A percentile compares a stretch with the other conserved stretches of the same genome.
These are phyloP conservation scores for Isatis tinctoria DNA, from an alignment of 345 rosid genomes.

Conservation along the genomic window DNA sequence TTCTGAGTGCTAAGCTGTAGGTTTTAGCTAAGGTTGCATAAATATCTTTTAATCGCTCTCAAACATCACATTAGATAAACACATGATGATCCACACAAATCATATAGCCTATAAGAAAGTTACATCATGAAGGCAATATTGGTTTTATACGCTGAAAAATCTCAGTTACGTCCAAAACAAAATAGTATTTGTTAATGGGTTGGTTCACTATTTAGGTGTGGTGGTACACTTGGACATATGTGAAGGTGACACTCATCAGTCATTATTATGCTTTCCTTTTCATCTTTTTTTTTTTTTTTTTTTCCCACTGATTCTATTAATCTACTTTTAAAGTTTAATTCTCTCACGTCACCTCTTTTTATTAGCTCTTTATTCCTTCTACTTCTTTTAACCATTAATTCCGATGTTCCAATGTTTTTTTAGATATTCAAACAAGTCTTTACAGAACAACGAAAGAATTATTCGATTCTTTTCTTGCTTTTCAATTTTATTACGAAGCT, in stretches of 20 bases:
- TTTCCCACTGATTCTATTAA: neutral
- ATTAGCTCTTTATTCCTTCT: constrained; percentile 16
- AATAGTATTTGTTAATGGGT: neutral
- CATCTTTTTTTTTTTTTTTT: neutral
- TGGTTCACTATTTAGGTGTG: neutral
- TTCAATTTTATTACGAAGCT: neutral
- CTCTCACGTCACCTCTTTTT: constrained; percentile 21
- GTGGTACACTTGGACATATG: constrained; percentile 5
- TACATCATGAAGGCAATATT: neutral
- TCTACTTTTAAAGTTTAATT: constrained; percentile 15
- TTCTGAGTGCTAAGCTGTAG: neutral
- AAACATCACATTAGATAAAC: neutral
- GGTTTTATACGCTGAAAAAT: neutral
- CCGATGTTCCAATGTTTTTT: neutral
- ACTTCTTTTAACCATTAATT: constrained; percentile 4
- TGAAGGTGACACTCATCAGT: neutral
- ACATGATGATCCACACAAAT: neutral
- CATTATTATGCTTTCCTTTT: constrained; percentile 15
- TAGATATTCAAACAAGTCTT: constrained; percentile 1
- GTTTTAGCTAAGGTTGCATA: neutral
- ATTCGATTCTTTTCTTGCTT: constrained; percentile 27
- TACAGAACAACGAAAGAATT: constrained; percentile 10
- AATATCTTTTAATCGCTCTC: neutral
- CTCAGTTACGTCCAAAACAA: neutral
- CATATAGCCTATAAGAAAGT: neutral